Evolutionary conservation across 2,329 filamentous ascomycete species (phyloP), one percentile per base, ranked within the genome.

Genomic region (Neofusicoccum sp.): DNA sequence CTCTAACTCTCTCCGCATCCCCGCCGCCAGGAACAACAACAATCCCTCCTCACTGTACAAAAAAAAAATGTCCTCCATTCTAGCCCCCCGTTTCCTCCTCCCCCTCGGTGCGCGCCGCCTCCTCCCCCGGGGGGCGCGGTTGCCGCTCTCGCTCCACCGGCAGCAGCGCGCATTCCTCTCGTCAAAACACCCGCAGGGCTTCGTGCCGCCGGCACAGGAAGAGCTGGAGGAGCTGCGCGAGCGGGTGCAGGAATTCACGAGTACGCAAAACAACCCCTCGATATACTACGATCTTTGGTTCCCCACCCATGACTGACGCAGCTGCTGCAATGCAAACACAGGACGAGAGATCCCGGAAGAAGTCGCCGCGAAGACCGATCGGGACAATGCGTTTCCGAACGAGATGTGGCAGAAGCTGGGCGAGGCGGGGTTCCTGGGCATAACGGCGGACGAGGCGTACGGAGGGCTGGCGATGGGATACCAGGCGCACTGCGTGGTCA

Each of bases 331-430:
- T n/a, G n/a, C n/a, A 28, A 24, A 40, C 61, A 14, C 54, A 81
- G 86, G 90, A 63, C 86, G 93, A 69, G 92, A 97, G 75, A 93
- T 98, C 61, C 79, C 91, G 20, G 89, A 91, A 73, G 88, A 92
- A 65, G 79, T 97, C 12, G 95, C 93, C 0, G 84, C 90, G 9
- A 80, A 80, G 60, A 96, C 92, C n/a, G 93, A 99, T 78, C 84
- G 85, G 71, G 82, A 82, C 71, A 98, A 98, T 82, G 86, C 86
- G 51, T 99, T 99, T 75, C 95, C 95, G 3, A 83, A 86, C 54
- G 86, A 89, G 6, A 93, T 99, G 89, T 99, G 95, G 95, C 82
- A 83, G 74, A 97, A 96, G 78, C 81, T 99, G 53, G 95, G 95
- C 64, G 89, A 92, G 65, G 95, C 95, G 34, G 95, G 86, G 71